Percentiles rank a stretch among this genome's conserved stretches.
phyloP scores from a whole-genome alignment of 148 eudicot species.

The Rhododendron vialii region DNA sequence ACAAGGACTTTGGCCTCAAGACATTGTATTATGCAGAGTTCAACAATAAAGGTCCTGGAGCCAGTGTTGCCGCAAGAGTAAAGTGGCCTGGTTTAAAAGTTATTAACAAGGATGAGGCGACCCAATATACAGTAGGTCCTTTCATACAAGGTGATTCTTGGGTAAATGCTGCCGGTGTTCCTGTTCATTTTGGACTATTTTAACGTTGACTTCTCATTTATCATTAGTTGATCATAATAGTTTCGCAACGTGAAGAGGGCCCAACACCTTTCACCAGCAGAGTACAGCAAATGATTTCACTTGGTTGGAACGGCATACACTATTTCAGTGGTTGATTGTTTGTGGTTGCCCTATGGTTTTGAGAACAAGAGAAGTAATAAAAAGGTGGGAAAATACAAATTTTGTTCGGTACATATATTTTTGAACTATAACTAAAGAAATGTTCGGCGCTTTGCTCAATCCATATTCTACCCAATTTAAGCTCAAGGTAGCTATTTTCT shows the following conservation, averaged over 20 bases:
- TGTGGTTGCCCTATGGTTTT: not conserved
- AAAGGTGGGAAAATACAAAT: not conserved
- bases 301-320: not conserved
- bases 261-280: not conserved
- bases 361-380: not conserved
- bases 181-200: constrained; percentile 20
- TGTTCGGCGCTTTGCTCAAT: not conserved
- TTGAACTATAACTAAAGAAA: not conserved
- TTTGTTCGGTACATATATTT: not conserved
- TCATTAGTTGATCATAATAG: not conserved
- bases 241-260: not conserved
- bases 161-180: constrained; percentile 19
- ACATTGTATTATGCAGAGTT: constrained; percentile 65
- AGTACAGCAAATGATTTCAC: not conserved
- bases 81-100: constrained; percentile 65
- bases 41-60: constrained; percentile 56
- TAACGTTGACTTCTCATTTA: not conserved
- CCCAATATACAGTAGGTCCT: constrained; percentile 40
- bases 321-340: not conserved
- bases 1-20: constrained; percentile 43
- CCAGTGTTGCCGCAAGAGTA: constrained; percentile 40
- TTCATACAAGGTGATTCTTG: constrained; percentile 56
- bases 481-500: not conserved
- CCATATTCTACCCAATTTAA: not conserved
- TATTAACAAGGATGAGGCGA: constrained; percentile 49